Percentiles rank a stretch among this genome's conserved stretches.
Conservation (phyloP, 305 asterid genomes). For the Rubia balearica region DNA sequence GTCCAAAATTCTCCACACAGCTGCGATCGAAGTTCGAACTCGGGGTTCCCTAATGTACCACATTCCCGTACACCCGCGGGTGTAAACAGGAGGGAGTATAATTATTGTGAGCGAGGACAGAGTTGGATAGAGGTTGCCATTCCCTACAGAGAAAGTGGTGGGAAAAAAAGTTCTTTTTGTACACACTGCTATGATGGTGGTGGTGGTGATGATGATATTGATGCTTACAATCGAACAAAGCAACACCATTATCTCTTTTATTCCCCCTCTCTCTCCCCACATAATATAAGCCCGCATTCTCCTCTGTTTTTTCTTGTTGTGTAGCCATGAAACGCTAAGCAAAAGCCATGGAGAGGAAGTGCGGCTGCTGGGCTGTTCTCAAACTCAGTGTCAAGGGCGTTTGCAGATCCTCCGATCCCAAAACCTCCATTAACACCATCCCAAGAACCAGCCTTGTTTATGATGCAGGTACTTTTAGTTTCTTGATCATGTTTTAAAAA, state of each 20-base stretch:
- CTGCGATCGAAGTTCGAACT: too few species aligned
- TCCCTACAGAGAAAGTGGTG: conserved; percentile 53
- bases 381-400: conserved; percentile 42
- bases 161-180: conserved; percentile 67
- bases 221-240: conserved; percentile 47
- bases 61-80: too few species aligned
- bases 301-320: conserved; percentile 1
- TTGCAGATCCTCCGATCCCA: conserved; percentile 47
- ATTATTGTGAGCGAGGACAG: background rate
- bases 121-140: conserved; percentile 24
- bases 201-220: conserved; percentile 46
- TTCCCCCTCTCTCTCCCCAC: conserved; percentile 7
- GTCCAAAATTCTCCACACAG: too few species aligned
- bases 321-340: conserved; percentile 30
- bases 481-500: background rate
- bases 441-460: conserved; percentile 82
- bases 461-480: conserved; percentile 54
- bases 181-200: conserved; percentile 61
- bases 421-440: conserved; percentile 41
- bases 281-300: background rate
- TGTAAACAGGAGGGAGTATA: too few species aligned
- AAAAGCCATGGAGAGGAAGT: conserved; percentile 37
- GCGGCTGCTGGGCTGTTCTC: conserved; percentile 78
- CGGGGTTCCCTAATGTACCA: too few species aligned
- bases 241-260: conserved; percentile 34